A percentile compares a stretch with the other conserved stretches of the same genome.
Evolutionary conservation across 2,329 filamentous ascomycete genomes (phyloP).

Genomic region (Purpureocillium takamizusanense): DNA sequence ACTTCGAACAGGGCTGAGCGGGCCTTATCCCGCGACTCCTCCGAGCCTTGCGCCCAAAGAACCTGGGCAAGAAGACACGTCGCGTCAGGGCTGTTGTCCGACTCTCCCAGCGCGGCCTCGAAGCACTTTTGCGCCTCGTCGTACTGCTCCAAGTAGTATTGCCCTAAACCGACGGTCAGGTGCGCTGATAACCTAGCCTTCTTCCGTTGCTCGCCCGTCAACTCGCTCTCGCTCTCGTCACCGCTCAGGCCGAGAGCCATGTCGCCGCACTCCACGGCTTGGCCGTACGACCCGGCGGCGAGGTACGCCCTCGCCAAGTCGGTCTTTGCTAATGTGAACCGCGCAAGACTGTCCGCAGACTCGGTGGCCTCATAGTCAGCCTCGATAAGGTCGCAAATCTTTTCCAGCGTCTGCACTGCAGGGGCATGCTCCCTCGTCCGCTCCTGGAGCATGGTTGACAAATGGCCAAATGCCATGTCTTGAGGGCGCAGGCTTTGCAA

Average conservation of each 20-base stretch:
- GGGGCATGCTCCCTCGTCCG: constrained; percentile 60
- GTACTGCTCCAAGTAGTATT: constrained; percentile 61
- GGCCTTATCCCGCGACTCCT: constrained; percentile 65
- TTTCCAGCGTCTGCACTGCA: constrained; percentile 54
- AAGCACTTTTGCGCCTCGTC: constrained; percentile 71
- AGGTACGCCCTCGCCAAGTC: constrained; percentile 82
- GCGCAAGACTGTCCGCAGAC: constrained; percentile 61
- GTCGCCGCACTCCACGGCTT: constrained; percentile 72
- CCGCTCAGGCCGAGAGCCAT: constrained; percentile 69
- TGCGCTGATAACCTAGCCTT: constrained; percentile 76
- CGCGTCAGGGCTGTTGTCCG: constrained; percentile 67
- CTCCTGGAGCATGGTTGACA: constrained; percentile 74
- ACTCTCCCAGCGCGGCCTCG: constrained; percentile 69
- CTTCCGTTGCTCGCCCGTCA: constrained; percentile 54
- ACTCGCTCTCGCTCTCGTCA: constrained; percentile 59
- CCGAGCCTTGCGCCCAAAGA: constrained; percentile 79
- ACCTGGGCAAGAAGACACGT: constrained; percentile 85
- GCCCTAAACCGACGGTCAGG: constrained; percentile 74
- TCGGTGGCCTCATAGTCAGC: constrained; percentile 78
- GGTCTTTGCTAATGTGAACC: constrained; percentile 73
- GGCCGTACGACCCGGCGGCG: constrained; percentile 52
- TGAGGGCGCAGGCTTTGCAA: constrained; percentile 61
- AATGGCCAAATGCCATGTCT: constrained; percentile 65
- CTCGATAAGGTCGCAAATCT: constrained; percentile 63
- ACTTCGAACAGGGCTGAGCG: constrained; percentile 72